Base-by-base conservation (phyloP, 2,329 filamentous ascomycete genomes). In the Xylaria sp. region DNA sequence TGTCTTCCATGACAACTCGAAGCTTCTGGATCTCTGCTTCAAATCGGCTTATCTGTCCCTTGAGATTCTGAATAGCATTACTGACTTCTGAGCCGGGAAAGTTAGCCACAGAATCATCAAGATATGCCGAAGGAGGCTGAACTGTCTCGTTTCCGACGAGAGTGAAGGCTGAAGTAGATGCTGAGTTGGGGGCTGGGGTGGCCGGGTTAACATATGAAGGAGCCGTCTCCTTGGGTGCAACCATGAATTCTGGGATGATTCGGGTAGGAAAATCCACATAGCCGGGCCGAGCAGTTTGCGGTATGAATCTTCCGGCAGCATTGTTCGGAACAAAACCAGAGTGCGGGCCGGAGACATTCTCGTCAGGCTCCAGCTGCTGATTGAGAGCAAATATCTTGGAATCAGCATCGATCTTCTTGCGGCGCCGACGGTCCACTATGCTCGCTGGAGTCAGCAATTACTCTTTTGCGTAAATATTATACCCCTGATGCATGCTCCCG, bases 351-450 rank as follows among this genome's bases (percentile, higher is more conserved):
- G 25, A 5, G 2, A 4, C 13, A 31, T 3, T 7, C 1, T 42
- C 27, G 6, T 27, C 13, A 29, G 54, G 39, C 15, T 4, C 5
- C 1, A 42, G 9, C 20, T 38, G 1, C 20, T 33, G 33, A 38
- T 66, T 66, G 9, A 66, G 50, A 1, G 15, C 29, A 1, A 11
- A 7, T 27, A 64, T 49, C 55, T 64, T 69, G 5, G 60, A 58
- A 2, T 63, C 49, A 1, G 55, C 44, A 22, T 74, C 72, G 2
- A 68, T 64, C 0, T 61, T 59, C 44, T 65, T 69, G 25, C 20
- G 29, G 1, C 64, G 61, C 17, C 74, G 74, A 4, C 69, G 67
- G 2, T 69, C 61, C 69, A 73, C n/a, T n/a, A n/a, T n/a, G n/a
- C n/a, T n/a, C n/a, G n/a, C n/a, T n/a, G n/a, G n/a, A n/a, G n/a